A percentile compares a stretch with the other conserved stretches of the same genome.
These are phyloP conservation scores for Phyllostachys edulis DNA, from an alignment of 176 grass and related monocot genomes.

Conservation along the genomic window DNA sequence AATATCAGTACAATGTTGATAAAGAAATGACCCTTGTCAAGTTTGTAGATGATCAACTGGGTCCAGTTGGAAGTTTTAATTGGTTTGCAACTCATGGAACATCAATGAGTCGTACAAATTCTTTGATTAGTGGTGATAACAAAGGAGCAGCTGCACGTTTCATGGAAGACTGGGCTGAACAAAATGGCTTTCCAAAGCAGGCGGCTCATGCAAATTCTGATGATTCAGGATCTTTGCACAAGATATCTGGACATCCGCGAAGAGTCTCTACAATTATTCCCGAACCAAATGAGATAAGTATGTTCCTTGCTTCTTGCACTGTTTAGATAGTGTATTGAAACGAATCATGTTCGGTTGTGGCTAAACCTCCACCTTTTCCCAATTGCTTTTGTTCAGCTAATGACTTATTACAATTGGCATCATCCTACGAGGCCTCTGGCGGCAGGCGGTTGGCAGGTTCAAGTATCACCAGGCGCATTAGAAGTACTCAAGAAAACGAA, in stretches of 20 bases:
- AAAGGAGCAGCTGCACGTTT: constrained; percentile 95
- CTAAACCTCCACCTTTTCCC: constrained; percentile 21
- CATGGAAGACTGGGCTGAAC: constrained; percentile 92
- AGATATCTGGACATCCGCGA: constrained; percentile 43
- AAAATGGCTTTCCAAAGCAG: constrained; percentile 58
- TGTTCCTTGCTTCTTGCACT: constrained; percentile 25
- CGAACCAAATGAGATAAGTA: constrained; percentile 77
- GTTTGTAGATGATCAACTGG: constrained; percentile 81
- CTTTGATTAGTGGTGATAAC: constrained; percentile 95
- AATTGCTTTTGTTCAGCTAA: constrained; percentile 54
- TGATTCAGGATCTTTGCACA: constrained; percentile 32
- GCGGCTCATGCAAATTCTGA: constrained; percentile 17
- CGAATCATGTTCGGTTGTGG: neutral
- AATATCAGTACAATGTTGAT: constrained; percentile 84
- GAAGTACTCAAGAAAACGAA: constrained; percentile 48
- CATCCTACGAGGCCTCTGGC: constrained; percentile 79
- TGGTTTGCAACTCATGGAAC: constrained; percentile 99
- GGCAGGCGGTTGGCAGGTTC: constrained; percentile 65
- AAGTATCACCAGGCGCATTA: constrained; percentile 59
- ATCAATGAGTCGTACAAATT: constrained; percentile 95
- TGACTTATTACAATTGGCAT: constrained; percentile 67
- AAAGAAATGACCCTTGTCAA: constrained; percentile 90
- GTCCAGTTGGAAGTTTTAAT: constrained; percentile 88
- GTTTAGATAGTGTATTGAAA: constrained; percentile 19
- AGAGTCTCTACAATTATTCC: constrained; percentile 85